A percentile compares a stretch with the other conserved stretches of the same genome.
These are phyloP conservation scores for Aspergillus olivimuriae DNA, from an alignment of 495 filamentous ascomycete species.

Conservation along the genomic window DNA sequence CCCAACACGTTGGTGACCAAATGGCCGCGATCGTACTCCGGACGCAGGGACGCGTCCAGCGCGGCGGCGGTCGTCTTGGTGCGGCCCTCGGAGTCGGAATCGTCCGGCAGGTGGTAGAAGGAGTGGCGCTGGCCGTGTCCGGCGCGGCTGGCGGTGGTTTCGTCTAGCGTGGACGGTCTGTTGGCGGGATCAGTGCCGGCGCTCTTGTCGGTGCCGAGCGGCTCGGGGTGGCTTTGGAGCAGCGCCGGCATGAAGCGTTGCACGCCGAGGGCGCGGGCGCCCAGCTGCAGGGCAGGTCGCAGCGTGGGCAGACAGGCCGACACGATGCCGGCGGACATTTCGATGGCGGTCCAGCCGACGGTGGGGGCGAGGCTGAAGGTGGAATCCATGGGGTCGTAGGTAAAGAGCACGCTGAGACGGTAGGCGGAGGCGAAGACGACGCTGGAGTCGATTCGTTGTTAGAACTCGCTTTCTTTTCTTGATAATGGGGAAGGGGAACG, in stretches of 20 bases:
- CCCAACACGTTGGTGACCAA: slow-evolving; percentile 13
- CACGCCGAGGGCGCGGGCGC: slow-evolving; percentile 11
- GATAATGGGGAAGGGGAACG: neutral
- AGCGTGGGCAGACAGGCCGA: slow-evolving; percentile 42
- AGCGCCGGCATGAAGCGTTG: slow-evolving; percentile 8
- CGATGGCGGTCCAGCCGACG: slow-evolving; percentile 38
- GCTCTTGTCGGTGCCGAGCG: slow-evolving; percentile 4
- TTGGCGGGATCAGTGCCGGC: slow-evolving; percentile 2
- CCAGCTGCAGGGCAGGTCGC: slow-evolving; percentile 19
- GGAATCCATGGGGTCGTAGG: slow-evolving; percentile 23
- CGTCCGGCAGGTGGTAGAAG: slow-evolving; percentile 16
- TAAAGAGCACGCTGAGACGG: slow-evolving; percentile 30
- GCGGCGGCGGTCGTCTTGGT: neutral
- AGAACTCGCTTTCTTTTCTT: neutral
- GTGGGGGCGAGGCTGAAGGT: slow-evolving; percentile 37
- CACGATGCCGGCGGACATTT: slow-evolving; percentile 41
- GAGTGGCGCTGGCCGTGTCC: slow-evolving; percentile 8
- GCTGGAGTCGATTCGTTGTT: slow-evolving; percentile 5
- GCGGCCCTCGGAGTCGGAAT: slow-evolving; percentile 1
- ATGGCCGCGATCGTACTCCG: slow-evolving; percentile 14
- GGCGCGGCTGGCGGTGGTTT: neutral
- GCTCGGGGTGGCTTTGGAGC: slow-evolving; percentile 7
- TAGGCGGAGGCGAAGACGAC: slow-evolving; percentile 34
- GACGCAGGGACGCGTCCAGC: slow-evolving; percentile 9
- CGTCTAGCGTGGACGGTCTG: slow-evolving; percentile 2